Evolutionary conservation across 805 yeast species (phyloP).

Genomic region (Clavispora asparagi): DNA sequence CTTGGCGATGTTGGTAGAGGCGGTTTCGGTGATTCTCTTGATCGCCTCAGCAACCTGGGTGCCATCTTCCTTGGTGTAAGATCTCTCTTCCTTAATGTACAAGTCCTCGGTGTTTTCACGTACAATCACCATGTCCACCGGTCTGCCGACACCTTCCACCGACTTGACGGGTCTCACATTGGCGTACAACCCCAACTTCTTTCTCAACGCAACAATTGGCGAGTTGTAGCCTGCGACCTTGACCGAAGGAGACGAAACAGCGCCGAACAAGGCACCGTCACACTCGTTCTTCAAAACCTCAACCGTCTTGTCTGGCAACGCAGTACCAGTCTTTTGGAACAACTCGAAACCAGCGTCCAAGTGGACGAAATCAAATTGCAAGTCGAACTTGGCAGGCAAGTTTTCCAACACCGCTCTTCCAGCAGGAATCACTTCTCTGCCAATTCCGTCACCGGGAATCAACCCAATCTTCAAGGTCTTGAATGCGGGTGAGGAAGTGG

Average conservation of each 20-base stretch:
- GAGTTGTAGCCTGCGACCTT: slow-evolving; percentile 97
- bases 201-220: slow-evolving; percentile 97
- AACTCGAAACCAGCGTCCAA: slow-evolving; percentile 93
- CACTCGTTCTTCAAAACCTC: slow-evolving; percentile 70
- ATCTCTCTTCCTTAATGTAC: slow-evolving; percentile 87
- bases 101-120: slow-evolving; percentile 98
- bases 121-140: slow-evolving; percentile 95
- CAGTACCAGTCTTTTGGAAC: slow-evolving; percentile 91
- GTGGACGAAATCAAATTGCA: slow-evolving; percentile 80
- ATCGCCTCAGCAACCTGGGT: slow-evolving; percentile 94
- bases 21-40: slow-evolving; percentile 89
- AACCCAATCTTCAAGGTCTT: slow-evolving; percentile 49
- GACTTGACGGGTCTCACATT: slow-evolving; percentile 97
- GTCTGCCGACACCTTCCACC: slow-evolving; percentile 78
- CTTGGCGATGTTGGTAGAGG: slow-evolving; percentile 79
- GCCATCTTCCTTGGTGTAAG: slow-evolving; percentile 73
- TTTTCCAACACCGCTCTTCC: slow-evolving; percentile 84
- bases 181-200: slow-evolving; percentile 90
- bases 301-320: slow-evolving; percentile 91
- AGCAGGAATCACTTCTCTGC: slow-evolving; percentile 96
- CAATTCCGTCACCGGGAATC: slow-evolving; percentile 98
- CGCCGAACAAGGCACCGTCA: slow-evolving; percentile 97
- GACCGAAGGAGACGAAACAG: slow-evolving; percentile 91
- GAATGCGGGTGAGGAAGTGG: slow-evolving; percentile 25
- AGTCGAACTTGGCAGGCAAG: slow-evolving; percentile 68